phyloP scores from a whole-genome alignment of 352 stramenopile genomes.

The Globisporangium iwayamae region DNA sequence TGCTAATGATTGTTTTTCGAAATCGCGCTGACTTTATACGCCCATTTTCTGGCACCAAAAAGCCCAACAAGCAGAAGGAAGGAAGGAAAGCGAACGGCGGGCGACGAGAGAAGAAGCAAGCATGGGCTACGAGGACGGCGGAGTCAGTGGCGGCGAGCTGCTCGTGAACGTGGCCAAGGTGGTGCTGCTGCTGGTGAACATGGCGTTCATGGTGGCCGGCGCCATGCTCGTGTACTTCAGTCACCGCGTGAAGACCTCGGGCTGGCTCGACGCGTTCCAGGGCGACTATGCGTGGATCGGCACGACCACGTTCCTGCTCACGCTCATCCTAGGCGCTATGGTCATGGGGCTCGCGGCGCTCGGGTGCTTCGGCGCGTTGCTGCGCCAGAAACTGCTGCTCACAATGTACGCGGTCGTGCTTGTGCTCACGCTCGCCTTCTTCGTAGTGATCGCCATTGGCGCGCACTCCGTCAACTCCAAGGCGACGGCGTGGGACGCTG shows the following conservation, averaged over 20 bases:
- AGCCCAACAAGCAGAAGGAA: not conserved
- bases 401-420: constrained; percentile 67
- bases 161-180: constrained; percentile 77
- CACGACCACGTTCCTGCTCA: constrained; percentile 58
- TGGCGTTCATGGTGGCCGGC: constrained; percentile 76
- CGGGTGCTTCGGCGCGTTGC: constrained; percentile 67
- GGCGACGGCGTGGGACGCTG: constrained; percentile 38
- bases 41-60: not conserved
- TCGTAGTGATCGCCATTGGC: constrained; percentile 62
- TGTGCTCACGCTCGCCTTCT: constrained; percentile 51
- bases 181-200: constrained; percentile 78
- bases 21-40: not conserved
- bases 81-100: too few species aligned
- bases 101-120: not conserved
- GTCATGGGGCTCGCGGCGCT: constrained; percentile 62
- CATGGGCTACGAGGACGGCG: constrained; percentile 10
- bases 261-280: constrained; percentile 75
- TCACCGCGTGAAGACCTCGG: constrained; percentile 54
- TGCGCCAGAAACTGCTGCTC: constrained; percentile 69
- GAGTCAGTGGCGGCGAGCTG: constrained; percentile 30
- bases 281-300: constrained; percentile 66
- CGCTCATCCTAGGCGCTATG: constrained; percentile 61
- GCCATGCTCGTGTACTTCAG: constrained; percentile 81
- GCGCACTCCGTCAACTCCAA: constrained; percentile 53
- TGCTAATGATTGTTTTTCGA: too few species aligned